These are phyloP conservation scores for Plasmodium malariae DNA, from an alignment of 169 alveolate species.

Conservation along the genomic window DNA sequence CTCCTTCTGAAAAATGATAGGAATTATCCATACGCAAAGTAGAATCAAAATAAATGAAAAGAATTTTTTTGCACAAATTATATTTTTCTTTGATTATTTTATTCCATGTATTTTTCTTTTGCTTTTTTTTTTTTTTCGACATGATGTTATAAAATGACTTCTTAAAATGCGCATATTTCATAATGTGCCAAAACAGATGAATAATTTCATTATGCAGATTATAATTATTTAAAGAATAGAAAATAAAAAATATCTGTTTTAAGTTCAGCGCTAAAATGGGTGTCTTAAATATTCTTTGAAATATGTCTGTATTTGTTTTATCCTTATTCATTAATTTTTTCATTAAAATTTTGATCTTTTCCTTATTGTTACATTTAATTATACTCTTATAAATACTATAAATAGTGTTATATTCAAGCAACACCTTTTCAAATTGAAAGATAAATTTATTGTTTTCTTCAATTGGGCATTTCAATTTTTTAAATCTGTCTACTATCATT, in stretches of 20 bases:
- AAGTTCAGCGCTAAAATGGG: constrained; percentile 34
- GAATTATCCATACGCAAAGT: constrained; percentile 10
- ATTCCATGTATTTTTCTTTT: background rate
- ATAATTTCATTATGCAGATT: constrained; percentile 45
- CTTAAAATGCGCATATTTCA: background rate
- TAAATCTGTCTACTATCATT: background rate
- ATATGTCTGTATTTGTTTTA: background rate
- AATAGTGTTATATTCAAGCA: constrained; percentile 16
- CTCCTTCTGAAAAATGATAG: constrained; percentile 1
- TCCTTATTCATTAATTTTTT: background rate
- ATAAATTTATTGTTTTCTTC: too few species aligned
- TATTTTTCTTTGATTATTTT: background rate
- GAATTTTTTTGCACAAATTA: constrained; percentile 5
- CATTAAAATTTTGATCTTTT: constrained; percentile 11
- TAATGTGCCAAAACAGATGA: constrained; percentile 8
- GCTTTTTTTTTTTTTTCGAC: background rate
- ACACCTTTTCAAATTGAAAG: background rate
- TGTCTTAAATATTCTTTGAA: constrained; percentile 32
- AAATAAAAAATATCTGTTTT: constrained; percentile 66
- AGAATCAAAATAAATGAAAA: constrained; percentile 31
- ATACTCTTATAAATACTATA: constrained; percentile 32
- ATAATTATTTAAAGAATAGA: constrained; percentile 25
- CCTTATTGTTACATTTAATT: constrained; percentile 12
- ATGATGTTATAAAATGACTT: background rate
- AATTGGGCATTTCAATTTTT: too few species aligned